Base-by-base conservation (phyloP, 345 rosid genomes). In the Geranium rotundifolium region DNA sequence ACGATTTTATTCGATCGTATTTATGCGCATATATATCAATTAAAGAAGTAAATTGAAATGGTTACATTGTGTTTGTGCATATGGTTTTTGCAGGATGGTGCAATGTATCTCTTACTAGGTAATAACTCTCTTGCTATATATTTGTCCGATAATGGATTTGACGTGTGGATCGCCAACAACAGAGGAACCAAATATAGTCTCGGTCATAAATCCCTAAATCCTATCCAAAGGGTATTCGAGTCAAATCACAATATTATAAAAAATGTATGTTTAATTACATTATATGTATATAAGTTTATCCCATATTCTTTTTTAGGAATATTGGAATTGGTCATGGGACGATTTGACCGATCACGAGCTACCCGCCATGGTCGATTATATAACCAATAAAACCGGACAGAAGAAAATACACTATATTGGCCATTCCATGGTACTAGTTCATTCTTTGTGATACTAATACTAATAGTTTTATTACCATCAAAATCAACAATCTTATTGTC, bases 141-240 rank as follows among this genome's bases (percentile, higher is more conserved):
- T 54, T 67, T 76, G 64, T 78, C 76, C 1, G 83, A 79, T 59
- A 62, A 66, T 0, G 83, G 83, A 8, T 73, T 62, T 10, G 83
- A 79, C 54, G 83, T 79, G 5, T 79, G 83, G 83, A 72, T 79
- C 10, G 63, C 75, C 52, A 79, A 76, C 63, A 60, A 65, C 30
- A 77, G 83, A 7, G 83, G 83, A 19, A 76, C 78, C n/a, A 56
- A 18, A 18, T 69, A 58, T n/a, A 79, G 83, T 63, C 67, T 57
- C 20, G 67, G 68, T 4, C 83, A 79, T 63, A 66, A 70, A 6
- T 73, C 80, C 16, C 62, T 76, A 18, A 30, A 30, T 55, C 78
- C 83, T 2, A 58, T 6, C 17, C 72, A 76, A 34, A 29, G 37
- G 37, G 37, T 31, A 31, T 2, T 31, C n/a, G n/a, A n/a, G 37